Evolutionary conservation across 371 early-diverging fungal species (phyloP), one percentile per base, ranked within the genome.

Genomic region (Umbelopsis sp.): DNA sequence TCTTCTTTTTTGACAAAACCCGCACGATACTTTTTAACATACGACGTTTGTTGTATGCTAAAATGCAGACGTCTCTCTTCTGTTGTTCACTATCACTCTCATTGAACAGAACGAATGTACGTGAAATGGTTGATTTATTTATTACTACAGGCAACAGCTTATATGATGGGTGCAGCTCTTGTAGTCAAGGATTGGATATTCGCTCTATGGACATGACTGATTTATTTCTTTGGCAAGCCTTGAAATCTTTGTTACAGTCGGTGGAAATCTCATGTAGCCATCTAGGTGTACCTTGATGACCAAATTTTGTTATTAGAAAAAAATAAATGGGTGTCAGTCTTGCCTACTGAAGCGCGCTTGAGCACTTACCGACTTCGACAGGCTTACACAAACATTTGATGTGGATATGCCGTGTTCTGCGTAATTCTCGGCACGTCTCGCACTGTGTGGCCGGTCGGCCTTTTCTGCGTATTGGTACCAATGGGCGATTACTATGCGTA

Each of bases 361-460:
- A 8, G 46, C 41, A 41, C 46, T 24, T 65, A 65, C 65, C 65
- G 44, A 50, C 51, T 22, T 22, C 22, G 18, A 52, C 65, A 1
- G 64, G 32, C 41, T 65, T 68, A 64, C 76, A 75, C 12, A 72
- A 68, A 65, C 76, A 75, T 62, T 75, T 75, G 66, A 70, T 63
- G 38, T 75, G 76, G 16, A 75, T 66, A 25, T 75, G 76, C 44
- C 72, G 70, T 24, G 76, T 75, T 50, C 70, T 75, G 24, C 76
- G 63, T 41, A 72, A 62, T 44, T 75, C 76, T 44, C 76, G 68
- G 67, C 76, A 75, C 51, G 66, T 66, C 18, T 70, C 66, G 38
- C 76, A 75, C 57, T 75, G 76, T 8, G 66, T 75, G 14, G 72
- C 66, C 6, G 76, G 76, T 25, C 76, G 69, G 35, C 76, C 76